A percentile compares a stretch with the other conserved stretches of the same genome.
These are phyloP conservation scores for Fraxinus dipetala DNA, from an alignment of 305 asterid species.

Conservation along the genomic window DNA sequence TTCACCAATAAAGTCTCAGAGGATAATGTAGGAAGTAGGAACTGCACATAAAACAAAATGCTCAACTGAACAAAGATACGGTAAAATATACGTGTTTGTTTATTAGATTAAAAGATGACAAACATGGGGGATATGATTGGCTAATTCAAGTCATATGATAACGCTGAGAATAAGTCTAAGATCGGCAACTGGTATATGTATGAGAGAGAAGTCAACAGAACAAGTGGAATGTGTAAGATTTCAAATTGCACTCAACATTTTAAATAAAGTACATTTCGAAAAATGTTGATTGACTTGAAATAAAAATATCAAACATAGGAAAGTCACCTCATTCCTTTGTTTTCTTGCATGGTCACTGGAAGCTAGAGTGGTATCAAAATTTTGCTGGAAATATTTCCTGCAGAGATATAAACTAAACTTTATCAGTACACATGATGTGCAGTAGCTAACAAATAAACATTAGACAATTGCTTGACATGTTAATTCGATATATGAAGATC, in stretches of 20 bases:
- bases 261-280: not conserved
- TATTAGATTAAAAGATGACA: not conserved
- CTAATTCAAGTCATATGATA: not conserved
- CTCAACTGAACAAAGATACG: not conserved
- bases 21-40: not conserved
- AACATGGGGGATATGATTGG: not conserved
- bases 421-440: not conserved
- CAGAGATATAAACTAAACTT: slow-evolving; percentile 18
- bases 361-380: slow-evolving; percentile 85
- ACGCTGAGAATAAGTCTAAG: not conserved
- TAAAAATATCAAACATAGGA: not conserved
- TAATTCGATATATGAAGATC: not conserved
- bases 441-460: not conserved
- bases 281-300: not conserved
- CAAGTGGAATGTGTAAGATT: not conserved
- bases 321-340: slow-evolving; percentile 76
- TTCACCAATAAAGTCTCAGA: not conserved
- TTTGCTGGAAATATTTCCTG: slow-evolving; percentile 84
- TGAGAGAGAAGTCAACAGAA: not conserved
- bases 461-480: not conserved
- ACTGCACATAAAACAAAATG: not conserved
- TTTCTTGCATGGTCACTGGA: slow-evolving; percentile 77
- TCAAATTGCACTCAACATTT: not conserved
- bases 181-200: not conserved
- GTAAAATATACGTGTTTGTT: not conserved